phyloP scores from a whole-genome alignment of 768 basidiomycete species.

The Tricholoma flavovirens region DNA sequence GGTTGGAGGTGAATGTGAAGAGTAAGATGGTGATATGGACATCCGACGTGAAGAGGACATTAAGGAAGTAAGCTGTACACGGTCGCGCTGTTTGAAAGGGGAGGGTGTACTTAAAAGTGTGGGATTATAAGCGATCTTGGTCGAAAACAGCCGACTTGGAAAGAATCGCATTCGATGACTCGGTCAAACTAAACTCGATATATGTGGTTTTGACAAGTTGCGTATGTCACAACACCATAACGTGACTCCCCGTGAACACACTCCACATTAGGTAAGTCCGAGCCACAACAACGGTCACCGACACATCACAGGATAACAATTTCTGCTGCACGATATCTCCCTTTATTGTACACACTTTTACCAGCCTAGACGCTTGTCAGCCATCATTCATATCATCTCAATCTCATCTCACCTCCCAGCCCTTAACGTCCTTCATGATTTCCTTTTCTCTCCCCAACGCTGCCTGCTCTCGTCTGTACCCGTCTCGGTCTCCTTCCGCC shows the following conservation, averaged over 20 bases:
- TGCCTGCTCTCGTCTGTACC: slow-evolving; percentile 77
- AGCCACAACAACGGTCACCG: neutral
- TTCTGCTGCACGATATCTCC: slow-evolving; percentile 53
- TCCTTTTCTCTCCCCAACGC: slow-evolving; percentile 71
- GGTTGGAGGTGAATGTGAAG: slow-evolving; percentile 21
- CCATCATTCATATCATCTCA: too few species aligned
- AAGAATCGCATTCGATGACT: slow-evolving; percentile 32
- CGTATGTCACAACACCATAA: too few species aligned
- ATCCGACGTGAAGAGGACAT: slow-evolving; percentile 40
- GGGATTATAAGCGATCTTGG: slow-evolving; percentile 41
- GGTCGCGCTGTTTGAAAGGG: slow-evolving; percentile 22
- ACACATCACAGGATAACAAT: slow-evolving; percentile 30
- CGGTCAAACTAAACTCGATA: too few species aligned
- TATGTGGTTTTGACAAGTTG: too few species aligned
- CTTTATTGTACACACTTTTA: slow-evolving; percentile 80
- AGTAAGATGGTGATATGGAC: slow-evolving; percentile 9
- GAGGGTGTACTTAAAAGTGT: slow-evolving; percentile 23
- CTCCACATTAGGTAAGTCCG: too few species aligned
- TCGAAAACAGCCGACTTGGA: slow-evolving; percentile 11
- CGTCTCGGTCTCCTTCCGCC: slow-evolving; percentile 91
- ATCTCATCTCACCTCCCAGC: slow-evolving; percentile 78
- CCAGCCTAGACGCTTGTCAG: too few species aligned
- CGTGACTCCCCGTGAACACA: too few species aligned
- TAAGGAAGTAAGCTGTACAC: slow-evolving; percentile 20
- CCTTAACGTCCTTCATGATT: slow-evolving; percentile 92